Conservation (phyloP, 2,329 filamentous ascomycete species). For the Eutypella sp. region DNA sequence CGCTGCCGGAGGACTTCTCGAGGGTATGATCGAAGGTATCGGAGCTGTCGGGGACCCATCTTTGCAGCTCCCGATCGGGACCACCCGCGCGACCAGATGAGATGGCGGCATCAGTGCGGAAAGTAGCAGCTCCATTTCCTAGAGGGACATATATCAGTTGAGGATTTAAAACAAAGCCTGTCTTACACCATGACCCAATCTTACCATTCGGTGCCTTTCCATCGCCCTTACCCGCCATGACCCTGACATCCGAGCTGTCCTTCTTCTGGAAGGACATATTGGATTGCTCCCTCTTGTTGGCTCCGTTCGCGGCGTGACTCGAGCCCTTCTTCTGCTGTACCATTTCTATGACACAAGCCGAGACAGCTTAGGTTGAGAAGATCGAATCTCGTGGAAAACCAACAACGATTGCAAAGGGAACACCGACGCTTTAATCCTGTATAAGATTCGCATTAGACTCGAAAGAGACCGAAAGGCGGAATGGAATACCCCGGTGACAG, state of each 20-base stretch:
- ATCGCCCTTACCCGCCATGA: constrained; percentile 30
- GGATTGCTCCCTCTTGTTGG: constrained; percentile 23
- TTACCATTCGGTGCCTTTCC: constrained; percentile 37
- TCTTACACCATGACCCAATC: constrained; percentile 6
- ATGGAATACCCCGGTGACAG: no score
- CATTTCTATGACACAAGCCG: constrained; percentile 26
- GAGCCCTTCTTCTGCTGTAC: constrained; percentile 28
- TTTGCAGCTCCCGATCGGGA: constrained; percentile 71
- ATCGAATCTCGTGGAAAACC: constrained; percentile 15
- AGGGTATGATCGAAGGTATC: constrained; percentile 66
- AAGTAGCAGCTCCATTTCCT: constrained; percentile 65
- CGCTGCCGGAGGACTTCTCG: constrained; percentile 50
- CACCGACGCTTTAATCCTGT: constrained; percentile 21
- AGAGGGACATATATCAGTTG: constrained; percentile 9
- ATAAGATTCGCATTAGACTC: constrained; percentile 1
- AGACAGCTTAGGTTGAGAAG: not conserved
- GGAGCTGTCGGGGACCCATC: constrained; percentile 67
- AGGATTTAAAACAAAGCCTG: not conserved
- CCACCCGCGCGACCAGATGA: constrained; percentile 64
- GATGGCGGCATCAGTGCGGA: constrained; percentile 86
- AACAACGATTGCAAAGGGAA: constrained; percentile 16
- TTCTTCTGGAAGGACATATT: constrained; percentile 27
- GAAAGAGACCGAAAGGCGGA: not conserved
- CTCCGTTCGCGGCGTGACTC: constrained; percentile 24
- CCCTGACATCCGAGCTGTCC: constrained; percentile 20